Base-by-base conservation (phyloP, 148 eudicot genomes). In the Rhododendron griersonianum region DNA sequence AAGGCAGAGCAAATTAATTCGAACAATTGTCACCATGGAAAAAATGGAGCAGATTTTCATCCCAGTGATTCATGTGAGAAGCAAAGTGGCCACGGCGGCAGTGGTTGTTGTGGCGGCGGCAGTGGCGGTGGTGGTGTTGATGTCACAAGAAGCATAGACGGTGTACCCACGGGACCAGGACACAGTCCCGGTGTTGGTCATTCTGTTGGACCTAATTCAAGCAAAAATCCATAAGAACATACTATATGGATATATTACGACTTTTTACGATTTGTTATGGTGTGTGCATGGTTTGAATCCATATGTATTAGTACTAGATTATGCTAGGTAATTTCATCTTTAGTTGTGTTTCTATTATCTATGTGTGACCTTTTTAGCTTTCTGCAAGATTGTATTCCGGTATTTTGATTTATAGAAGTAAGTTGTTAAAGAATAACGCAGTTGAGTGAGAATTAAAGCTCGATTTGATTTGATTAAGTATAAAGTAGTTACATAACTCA, bases 101-200 rank as follows among this genome's bases (percentile, higher is more conserved):
- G 16, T 28, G 35, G 19, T 14, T 13, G 16, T 53, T 13, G 4
- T 4, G 63, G 81, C 14, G 30, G 33, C 2, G 77, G 77, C 15
- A n/a, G n/a, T 37, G 77, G 77, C 5, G 78, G 23, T 37, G 48
- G 0, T 75, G 48, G 7, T 75, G 45, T 35, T 74, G n/a, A 1
- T 37, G 8, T 2, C n/a, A 75, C 0, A 18, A n/a, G 1, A 16
- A 35, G 48, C 0, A 3, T 0, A 74, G 78, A 33, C 8, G n/a
- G 44, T 16, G 14, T 21, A 78, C 4, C 18, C 33, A 78, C 18
- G 1, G 81, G 81, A 78, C 81, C 81, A 0, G 81, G 81, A 28
- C 81, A 78, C 8, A 78, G 81, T n/a, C 81, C 81, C 35, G 81
- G 81, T n/a, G 48, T 78, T 45, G 81, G 81, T 45, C 81, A 78